phyloP scores from a whole-genome alignment of 2,329 filamentous ascomycete species.

The Ophiosphaerella korrae region DNA sequence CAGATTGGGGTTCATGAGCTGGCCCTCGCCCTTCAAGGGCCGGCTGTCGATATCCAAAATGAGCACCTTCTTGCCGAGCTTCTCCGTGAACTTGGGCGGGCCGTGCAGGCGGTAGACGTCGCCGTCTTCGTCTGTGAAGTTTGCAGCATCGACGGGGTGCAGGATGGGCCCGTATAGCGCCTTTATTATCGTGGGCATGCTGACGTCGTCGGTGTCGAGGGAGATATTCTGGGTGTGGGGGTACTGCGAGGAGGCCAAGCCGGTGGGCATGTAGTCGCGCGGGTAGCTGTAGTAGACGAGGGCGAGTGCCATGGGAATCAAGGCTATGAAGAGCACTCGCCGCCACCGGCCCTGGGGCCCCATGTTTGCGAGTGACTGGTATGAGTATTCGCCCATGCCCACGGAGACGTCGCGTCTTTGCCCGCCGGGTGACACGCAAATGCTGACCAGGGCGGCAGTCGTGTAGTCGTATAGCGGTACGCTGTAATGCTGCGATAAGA shows the following conservation, averaged over 20 bases:
- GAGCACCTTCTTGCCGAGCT: conserved; percentile 45
- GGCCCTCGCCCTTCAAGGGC: conserved; percentile 39
- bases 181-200: conserved; percentile 46
- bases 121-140: conserved; percentile 48
- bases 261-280: conserved; percentile 27
- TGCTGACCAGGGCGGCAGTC: too few relatives aligned
- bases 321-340: conserved; percentile 37
- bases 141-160: conserved; percentile 41
- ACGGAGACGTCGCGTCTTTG: background rate
- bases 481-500: background rate
- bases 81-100: conserved; percentile 40
- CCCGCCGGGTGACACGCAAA: too few relatives aligned
- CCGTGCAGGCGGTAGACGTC: conserved; percentile 38
- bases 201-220: conserved; percentile 32
- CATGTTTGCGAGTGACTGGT: conserved; percentile 38
- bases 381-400: conserved; percentile 34
- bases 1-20: conserved; percentile 44
- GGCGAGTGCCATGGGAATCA: conserved; percentile 36
- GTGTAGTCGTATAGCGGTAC: too few relatives aligned
- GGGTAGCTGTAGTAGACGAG: conserved; percentile 39
- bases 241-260: conserved; percentile 28
- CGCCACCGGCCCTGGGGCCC: conserved; percentile 44
- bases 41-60: conserved; percentile 47
- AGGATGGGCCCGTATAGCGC: conserved; percentile 44
- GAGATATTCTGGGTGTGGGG: conserved; percentile 32